Percentiles rank a stretch among this genome's conserved stretches.
Conservation (phyloP, 2,329 filamentous ascomycete genomes). For the Curvularia lunata region DNA sequence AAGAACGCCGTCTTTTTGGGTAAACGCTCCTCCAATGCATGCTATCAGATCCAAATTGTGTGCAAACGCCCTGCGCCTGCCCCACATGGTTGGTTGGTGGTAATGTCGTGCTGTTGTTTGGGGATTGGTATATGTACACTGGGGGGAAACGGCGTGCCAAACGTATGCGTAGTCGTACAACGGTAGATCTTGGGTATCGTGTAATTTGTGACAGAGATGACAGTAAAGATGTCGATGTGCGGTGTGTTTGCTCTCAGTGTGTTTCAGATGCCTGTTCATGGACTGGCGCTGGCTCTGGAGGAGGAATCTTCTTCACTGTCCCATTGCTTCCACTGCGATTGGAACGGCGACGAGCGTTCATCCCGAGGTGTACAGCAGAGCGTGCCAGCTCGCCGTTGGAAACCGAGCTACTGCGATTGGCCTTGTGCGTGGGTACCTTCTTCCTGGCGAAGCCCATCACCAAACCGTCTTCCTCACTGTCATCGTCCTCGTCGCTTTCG, state of each 20-base stretch:
- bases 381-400: slow-evolving; percentile 47
- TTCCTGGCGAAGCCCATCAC: slow-evolving; percentile 49
- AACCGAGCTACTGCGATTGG: slow-evolving; percentile 47
- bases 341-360: slow-evolving; percentile 47
- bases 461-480: slow-evolving; percentile 50
- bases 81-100: slow-evolving; percentile 6
- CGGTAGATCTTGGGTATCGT: slow-evolving; percentile 21
- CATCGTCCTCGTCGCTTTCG: slow-evolving; percentile 52
- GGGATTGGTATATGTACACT: slow-evolving; percentile 26
- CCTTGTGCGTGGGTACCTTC: slow-evolving; percentile 34
- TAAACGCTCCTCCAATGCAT: slow-evolving; percentile 19
- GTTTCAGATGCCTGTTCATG: slow-evolving; percentile 12
- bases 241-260: slow-evolving; percentile 15
- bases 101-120: slow-evolving; percentile 12
- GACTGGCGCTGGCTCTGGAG: slow-evolving; percentile 27
- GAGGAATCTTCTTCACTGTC: slow-evolving; percentile 57
- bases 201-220: slow-evolving; percentile 20
- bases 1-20: slow-evolving; percentile 18
- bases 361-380: slow-evolving; percentile 34
- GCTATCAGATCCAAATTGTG: slow-evolving; percentile 15
- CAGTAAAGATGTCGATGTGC: slow-evolving; percentile 20
- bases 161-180: slow-evolving; percentile 29
- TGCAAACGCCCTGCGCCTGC: slow-evolving; percentile 19
- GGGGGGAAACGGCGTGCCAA: slow-evolving; percentile 17
- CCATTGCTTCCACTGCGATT: slow-evolving; percentile 57